A percentile compares a stretch with the other conserved stretches of the same genome.
Conservation (phyloP, 2,329 filamentous ascomycete species). For the Exophiala dermatitidis region DNA sequence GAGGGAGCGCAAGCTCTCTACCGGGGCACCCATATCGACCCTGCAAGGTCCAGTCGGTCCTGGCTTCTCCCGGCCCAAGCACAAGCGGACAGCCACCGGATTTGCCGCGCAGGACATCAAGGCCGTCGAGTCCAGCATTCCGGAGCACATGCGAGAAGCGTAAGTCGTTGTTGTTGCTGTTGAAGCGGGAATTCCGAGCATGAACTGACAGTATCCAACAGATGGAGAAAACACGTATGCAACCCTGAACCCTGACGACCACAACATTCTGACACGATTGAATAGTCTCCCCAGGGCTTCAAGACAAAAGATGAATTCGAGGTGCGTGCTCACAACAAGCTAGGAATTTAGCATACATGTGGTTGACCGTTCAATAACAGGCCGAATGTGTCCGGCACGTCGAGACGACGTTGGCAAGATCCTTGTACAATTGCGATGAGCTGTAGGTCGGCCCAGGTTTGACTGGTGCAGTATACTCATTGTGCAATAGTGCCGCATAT, state of each 20-base stretch:
- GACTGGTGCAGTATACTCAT: background rate
- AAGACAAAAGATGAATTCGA: constrained; percentile 72
- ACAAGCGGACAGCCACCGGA: constrained; percentile 93
- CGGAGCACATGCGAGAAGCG: constrained; percentile 76
- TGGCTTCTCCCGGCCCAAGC: constrained; percentile 82
- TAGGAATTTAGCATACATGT: background rate
- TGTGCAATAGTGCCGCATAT: constrained; percentile 63
- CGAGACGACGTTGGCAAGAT: constrained; percentile 90
- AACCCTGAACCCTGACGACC: background rate
- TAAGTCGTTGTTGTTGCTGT: constrained; percentile 45
- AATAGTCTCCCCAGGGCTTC: constrained; percentile 61
- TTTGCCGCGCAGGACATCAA: constrained; percentile 90
- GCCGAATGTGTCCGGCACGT: constrained; percentile 86
- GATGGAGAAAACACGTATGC: constrained; percentile 48
- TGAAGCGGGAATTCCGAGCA: background rate
- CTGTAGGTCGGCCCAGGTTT: constrained; percentile 34
- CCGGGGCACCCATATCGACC: constrained; percentile 74
- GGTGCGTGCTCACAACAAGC: constrained; percentile 31
- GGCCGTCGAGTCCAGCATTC: constrained; percentile 82
- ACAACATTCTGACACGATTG: constrained; percentile 7
- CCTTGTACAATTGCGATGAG: constrained; percentile 98
- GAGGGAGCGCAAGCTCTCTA: constrained; percentile 74
- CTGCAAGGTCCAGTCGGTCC: constrained; percentile 81
- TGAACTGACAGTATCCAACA: constrained; percentile 29
- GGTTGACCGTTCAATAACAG: constrained; percentile 38